Conservation (phyloP, 768 basidiomycete species). For the Tricholomella constricta region DNA sequence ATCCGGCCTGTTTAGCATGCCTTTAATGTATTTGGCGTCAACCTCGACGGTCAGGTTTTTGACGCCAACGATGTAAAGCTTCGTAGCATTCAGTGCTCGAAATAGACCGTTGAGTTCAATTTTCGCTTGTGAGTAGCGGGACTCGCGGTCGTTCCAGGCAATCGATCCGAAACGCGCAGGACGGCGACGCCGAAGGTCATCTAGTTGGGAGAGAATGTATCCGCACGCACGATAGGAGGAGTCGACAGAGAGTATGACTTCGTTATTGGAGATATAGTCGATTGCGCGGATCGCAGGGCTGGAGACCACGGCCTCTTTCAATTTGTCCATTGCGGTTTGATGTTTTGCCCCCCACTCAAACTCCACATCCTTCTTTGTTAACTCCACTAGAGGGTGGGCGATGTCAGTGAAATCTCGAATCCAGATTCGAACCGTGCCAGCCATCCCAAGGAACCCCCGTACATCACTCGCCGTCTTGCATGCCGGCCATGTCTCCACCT, state of each 20-base stretch:
- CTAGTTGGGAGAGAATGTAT: slow-evolving; percentile 15
- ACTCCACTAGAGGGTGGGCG: slow-evolving; percentile 7
- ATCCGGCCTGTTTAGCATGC: too few species aligned
- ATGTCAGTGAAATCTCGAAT: slow-evolving; percentile 21
- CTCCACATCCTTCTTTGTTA: slow-evolving; percentile 15
- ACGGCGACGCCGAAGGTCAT: background rate
- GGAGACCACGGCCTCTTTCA: slow-evolving; percentile 10
- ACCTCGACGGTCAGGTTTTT: slow-evolving; percentile 26
- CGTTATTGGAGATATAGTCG: slow-evolving; percentile 23
- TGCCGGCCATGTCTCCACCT: too few species aligned
- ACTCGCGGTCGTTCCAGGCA: too few species aligned
- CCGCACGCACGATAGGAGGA: slow-evolving; percentile 12
- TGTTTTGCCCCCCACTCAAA: slow-evolving; percentile 24
- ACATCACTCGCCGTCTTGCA: too few species aligned
- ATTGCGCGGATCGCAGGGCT: slow-evolving; percentile 29
- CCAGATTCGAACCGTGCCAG: slow-evolving; percentile 18
- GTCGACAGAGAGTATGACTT: slow-evolving; percentile 33
- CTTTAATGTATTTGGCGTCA: slow-evolving; percentile 24
- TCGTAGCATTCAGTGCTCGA: too few species aligned
- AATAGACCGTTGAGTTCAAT: slow-evolving; percentile 32
- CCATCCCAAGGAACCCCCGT: slow-evolving; percentile 19
- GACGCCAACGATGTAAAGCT: slow-evolving; percentile 28
- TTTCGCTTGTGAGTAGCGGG: slow-evolving; percentile 26
- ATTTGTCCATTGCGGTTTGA: slow-evolving; percentile 19
- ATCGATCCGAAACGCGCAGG: slow-evolving; percentile 1